These are phyloP conservation scores for Auricularia sp. DNA, from an alignment of 768 basidiomycete genomes.

Conservation along the genomic window DNA sequence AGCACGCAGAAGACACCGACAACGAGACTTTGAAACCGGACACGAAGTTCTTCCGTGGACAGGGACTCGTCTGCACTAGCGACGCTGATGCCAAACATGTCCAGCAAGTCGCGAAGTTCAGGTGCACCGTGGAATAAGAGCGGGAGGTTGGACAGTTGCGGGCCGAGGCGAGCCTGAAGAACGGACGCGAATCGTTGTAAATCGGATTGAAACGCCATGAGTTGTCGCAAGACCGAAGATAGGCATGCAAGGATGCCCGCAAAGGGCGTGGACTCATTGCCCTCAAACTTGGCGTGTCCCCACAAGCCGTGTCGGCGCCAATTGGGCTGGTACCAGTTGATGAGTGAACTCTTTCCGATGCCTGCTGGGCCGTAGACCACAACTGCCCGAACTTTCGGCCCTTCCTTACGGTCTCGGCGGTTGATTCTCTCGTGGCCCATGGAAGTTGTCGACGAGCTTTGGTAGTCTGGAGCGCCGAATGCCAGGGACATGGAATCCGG, in stretches of 20 bases:
- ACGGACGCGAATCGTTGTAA: slow-evolving; percentile 53
- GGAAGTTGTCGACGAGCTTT: neutral
- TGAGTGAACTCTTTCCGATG: slow-evolving; percentile 67
- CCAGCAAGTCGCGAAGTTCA: slow-evolving; percentile 54
- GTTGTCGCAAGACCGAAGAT: slow-evolving; percentile 59
- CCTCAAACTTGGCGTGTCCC: slow-evolving; percentile 69
- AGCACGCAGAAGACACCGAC: slow-evolving; percentile 61
- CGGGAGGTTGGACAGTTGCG: slow-evolving; percentile 58
- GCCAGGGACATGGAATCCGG: neutral
- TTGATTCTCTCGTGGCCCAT: neutral
- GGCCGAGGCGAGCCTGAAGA: slow-evolving; percentile 51
- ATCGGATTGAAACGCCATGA: slow-evolving; percentile 66
- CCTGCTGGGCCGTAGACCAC: slow-evolving; percentile 14
- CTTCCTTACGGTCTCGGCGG: neutral
- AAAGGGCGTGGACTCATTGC: slow-evolving; percentile 56
- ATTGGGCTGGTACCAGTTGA: slow-evolving; percentile 58
- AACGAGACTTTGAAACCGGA: slow-evolving; percentile 59
- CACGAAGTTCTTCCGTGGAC: slow-evolving; percentile 50
- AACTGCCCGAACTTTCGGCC: neutral
- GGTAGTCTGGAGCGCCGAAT: neutral
- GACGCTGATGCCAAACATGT: slow-evolving; percentile 40
- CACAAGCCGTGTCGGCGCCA: slow-evolving; percentile 68
- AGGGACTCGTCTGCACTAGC: slow-evolving; percentile 45
- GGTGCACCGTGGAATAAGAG: slow-evolving; percentile 63
- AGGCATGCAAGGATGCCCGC: slow-evolving; percentile 55